Conservation (phyloP, 108 stramenopile genomes). For the Schizochytrium sp. region DNA sequence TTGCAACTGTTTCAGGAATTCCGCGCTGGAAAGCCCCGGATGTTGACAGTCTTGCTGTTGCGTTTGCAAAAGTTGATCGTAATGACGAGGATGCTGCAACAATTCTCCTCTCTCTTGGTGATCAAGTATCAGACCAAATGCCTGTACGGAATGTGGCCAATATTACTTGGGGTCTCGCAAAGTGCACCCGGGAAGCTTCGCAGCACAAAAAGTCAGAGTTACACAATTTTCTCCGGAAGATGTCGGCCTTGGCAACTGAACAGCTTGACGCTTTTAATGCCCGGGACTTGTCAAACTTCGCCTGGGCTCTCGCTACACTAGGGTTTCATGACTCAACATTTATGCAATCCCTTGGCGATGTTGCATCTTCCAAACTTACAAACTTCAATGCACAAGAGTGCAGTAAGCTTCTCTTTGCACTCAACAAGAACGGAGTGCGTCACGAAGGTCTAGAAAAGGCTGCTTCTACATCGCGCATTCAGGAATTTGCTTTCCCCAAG, state of each 20-base stretch:
- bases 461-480: not conserved
- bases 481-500: not conserved
- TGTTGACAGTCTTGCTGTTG: not conserved
- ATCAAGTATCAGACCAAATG: not conserved
- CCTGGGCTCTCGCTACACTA: constrained; percentile 49
- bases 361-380: not conserved
- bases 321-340: not conserved
- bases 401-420: constrained; percentile 55
- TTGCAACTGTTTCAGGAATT: not conserved
- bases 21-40: not conserved
- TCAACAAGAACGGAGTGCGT: not conserved
- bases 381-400: constrained; percentile 57
- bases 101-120: not conserved
- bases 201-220: not conserved
- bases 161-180: not conserved
- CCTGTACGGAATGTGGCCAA: constrained; percentile 2
- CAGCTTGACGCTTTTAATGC: constrained; percentile 18
- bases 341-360: constrained; percentile 48
- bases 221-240: not conserved
- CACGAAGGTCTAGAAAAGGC: not conserved
- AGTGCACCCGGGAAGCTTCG: not conserved
- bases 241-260: not conserved
- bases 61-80: not conserved
- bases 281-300: constrained; percentile 46
- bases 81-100: not conserved